phyloP scores from a whole-genome alignment of 208 protist genomes.

The Ichthyophonus hoferi region DNA sequence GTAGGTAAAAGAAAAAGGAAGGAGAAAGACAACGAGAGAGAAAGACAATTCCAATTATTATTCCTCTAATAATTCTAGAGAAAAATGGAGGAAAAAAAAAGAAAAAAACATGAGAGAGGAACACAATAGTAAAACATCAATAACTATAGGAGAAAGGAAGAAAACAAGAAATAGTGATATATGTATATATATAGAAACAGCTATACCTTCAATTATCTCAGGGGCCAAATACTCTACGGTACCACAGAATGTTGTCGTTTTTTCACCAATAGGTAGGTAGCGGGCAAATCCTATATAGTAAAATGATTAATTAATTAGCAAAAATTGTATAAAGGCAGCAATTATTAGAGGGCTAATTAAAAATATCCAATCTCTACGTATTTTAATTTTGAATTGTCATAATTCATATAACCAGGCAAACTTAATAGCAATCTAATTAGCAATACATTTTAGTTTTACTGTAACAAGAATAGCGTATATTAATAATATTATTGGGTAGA shows the following conservation, averaged over 20 bases:
- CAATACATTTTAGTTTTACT: neutral
- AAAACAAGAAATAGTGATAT: too few relatives aligned
- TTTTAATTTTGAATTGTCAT: neutral
- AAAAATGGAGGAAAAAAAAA: neutral
- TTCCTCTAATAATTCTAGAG: neutral
- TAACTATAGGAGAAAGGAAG: too few relatives aligned
- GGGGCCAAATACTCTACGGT: neutral
- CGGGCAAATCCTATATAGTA: neutral
- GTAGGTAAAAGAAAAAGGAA: too few relatives aligned
- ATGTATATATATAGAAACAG: too few relatives aligned
- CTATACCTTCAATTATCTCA: neutral
- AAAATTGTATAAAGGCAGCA: neutral
- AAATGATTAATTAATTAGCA: neutral
- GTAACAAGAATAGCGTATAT: too few relatives aligned
- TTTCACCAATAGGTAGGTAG: neutral
- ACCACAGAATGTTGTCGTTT: neutral
- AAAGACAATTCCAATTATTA: neutral
- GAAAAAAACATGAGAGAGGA: neutral
- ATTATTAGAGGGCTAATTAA: too few relatives aligned
- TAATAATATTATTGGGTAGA: too few relatives aligned
- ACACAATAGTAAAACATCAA: neutral
- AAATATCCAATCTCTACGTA: too few relatives aligned
- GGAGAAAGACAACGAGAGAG: too few relatives aligned
- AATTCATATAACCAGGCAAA: neutral
- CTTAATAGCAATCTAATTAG: neutral